Evolutionary conservation across 2,329 filamentous ascomycete genomes (phyloP).

Genomic region (Nectriaceae sp.): DNA sequence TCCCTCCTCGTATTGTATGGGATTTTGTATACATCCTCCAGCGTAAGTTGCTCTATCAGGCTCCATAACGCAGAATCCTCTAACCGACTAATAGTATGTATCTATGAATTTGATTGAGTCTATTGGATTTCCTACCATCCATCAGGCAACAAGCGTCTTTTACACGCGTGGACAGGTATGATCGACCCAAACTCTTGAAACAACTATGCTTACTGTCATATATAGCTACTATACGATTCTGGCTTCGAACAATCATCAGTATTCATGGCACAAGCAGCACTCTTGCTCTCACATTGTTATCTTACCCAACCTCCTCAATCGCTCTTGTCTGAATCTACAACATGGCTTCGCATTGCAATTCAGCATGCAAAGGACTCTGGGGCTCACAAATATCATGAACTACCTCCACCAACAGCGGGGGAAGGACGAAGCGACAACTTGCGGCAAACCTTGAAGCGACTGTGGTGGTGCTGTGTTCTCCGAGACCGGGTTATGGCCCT

Average conservation of each 20-base stretch:
- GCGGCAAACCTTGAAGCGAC: constrained; percentile 2
- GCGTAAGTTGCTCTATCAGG: too few species aligned
- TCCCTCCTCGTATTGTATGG: constrained; percentile 8
- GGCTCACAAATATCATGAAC: constrained; percentile 4
- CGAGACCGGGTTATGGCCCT: constrained; percentile 8
- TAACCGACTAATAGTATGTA: constrained; percentile 3
- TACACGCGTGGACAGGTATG: constrained; percentile 6
- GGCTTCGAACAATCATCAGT: not conserved
- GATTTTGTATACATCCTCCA: constrained; percentile 10
- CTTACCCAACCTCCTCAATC: constrained; percentile 2
- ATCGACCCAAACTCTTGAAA: too few species aligned
- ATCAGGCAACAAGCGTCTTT: constrained; percentile 7
- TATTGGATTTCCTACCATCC: constrained; percentile 6
- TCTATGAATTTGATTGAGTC: constrained; percentile 6
- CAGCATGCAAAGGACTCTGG: constrained; percentile 5
- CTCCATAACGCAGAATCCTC: not conserved
- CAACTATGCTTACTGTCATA: too few species aligned
- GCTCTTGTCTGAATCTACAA: constrained; percentile 1
- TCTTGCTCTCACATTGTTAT: constrained; percentile 7
- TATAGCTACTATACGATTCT: not conserved
- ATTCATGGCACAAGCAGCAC: constrained; percentile 3
- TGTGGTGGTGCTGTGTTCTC: constrained; percentile 14
- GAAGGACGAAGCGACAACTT: not conserved
- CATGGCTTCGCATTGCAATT: constrained; percentile 8
- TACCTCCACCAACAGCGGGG: not conserved